A percentile compares a stretch with the other conserved stretches of the same genome.
Conservation (phyloP, 2,329 filamentous ascomycete species). For the Nemania sp. region DNA sequence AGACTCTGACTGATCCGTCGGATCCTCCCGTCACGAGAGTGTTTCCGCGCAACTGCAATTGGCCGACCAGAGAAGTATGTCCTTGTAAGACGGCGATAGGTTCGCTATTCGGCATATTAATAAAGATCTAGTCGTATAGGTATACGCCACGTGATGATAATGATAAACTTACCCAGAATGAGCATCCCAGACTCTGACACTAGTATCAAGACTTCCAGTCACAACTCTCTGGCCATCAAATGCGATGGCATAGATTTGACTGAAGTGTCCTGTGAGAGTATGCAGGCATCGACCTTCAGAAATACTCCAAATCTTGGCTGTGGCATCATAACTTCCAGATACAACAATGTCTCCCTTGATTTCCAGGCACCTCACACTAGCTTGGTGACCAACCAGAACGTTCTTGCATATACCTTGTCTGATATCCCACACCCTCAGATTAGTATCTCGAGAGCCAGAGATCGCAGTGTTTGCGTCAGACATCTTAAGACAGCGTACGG, state of each 20-base stretch:
- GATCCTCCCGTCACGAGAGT: constrained; percentile 96
- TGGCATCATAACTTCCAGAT: constrained; percentile 98
- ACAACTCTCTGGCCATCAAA: constrained; percentile 95
- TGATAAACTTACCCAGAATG: constrained; percentile 74
- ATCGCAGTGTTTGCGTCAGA: constrained; percentile 93
- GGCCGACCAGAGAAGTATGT: constrained; percentile 95
- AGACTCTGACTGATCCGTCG: constrained; percentile 94
- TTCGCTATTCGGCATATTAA: constrained; percentile 63
- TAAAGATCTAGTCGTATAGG: neutral
- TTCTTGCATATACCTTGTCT: constrained; percentile 88
- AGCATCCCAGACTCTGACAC: constrained; percentile 96
- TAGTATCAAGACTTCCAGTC: constrained; percentile 95
- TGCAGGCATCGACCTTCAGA: constrained; percentile 92
- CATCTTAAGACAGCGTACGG: constrained; percentile 97
- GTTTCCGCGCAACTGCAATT: constrained; percentile 94
- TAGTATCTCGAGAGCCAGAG: constrained; percentile 95
- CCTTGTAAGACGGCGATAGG: constrained; percentile 94
- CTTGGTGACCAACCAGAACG: constrained; percentile 93
- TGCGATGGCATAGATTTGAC: constrained; percentile 98
- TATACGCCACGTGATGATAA: constrained; percentile 13
- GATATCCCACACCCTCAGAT: constrained; percentile 94
- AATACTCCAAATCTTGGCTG: constrained; percentile 97
- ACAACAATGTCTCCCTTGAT: constrained; percentile 97
- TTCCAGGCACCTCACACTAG: constrained; percentile 93
- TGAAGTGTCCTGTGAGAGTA: constrained; percentile 93